Conservation (phyloP, 352 stramenopile species). For the Detonula confervacea region DNA sequence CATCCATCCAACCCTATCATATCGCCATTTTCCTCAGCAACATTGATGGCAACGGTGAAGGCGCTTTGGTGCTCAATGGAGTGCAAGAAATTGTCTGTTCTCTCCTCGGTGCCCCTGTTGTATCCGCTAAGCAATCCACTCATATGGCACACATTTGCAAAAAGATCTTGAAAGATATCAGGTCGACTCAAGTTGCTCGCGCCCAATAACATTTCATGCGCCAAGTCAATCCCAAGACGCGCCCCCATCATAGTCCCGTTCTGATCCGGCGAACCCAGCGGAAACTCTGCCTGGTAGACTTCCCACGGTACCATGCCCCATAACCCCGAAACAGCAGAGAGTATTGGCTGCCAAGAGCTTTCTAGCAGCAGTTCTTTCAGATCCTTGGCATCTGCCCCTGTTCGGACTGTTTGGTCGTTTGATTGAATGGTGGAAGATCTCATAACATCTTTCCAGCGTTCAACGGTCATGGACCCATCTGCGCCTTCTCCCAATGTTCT, state of each 20-base stretch:
- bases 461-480: slow-evolving; percentile 82
- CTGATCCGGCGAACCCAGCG: background rate
- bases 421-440: slow-evolving; percentile 21
- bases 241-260: slow-evolving; percentile 43
- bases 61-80: slow-evolving; percentile 78
- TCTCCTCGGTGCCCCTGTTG: slow-evolving; percentile 31
- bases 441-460: slow-evolving; percentile 84
- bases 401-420: slow-evolving; percentile 1
- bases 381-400: slow-evolving; percentile 60
- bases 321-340: slow-evolving; percentile 76
- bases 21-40: slow-evolving; percentile 62
- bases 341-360: slow-evolving; percentile 75
- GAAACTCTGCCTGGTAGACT: slow-evolving; percentile 22
- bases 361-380: slow-evolving; percentile 79
- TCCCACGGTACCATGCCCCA: slow-evolving; percentile 57
- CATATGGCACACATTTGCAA: slow-evolving; percentile 70
- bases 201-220: slow-evolving; percentile 73
- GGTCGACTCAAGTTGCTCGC: slow-evolving; percentile 61
- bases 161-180: slow-evolving; percentile 83
- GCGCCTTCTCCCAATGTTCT: slow-evolving; percentile 83
- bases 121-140: slow-evolving; percentile 72
- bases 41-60: slow-evolving; percentile 69
- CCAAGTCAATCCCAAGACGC: slow-evolving; percentile 80
- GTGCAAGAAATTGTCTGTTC: slow-evolving; percentile 59
- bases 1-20: slow-evolving; percentile 74